Percentiles rank a stretch among this genome's conserved stretches.
Conservation (phyloP, 257 asterid species). For the Echites panduratus region DNA sequence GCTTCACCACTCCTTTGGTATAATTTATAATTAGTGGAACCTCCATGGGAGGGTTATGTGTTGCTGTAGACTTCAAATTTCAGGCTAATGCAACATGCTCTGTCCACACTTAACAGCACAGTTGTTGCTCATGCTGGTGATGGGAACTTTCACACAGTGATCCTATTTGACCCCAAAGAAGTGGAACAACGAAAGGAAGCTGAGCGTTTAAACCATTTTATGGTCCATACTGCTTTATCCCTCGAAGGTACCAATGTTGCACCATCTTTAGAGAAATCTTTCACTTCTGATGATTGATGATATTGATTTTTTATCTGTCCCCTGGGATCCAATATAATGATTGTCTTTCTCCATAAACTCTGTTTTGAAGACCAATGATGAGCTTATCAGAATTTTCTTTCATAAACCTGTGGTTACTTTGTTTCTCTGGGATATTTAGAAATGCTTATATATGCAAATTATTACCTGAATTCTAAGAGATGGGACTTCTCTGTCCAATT, state of each 20-base stretch:
- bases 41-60: background rate
- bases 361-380: background rate
- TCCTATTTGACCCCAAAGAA: slow-evolving; percentile 66
- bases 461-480: too few relatives aligned
- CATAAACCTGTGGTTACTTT: background rate
- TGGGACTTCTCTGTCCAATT: too few relatives aligned
- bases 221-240: slow-evolving; percentile 84
- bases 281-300: too few relatives aligned
- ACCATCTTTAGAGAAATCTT: too few relatives aligned
- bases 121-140: slow-evolving; percentile 99
- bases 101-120: slow-evolving; percentile 44
- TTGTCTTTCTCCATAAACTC: too few relatives aligned
- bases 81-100: background rate
- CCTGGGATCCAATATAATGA: too few relatives aligned
- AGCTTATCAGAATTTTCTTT: slow-evolving; percentile 1
- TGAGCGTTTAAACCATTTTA: slow-evolving; percentile 80
- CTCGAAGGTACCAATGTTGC: slow-evolving; percentile 77
- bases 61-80: background rate
- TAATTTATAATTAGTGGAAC: slow-evolving; percentile 3
- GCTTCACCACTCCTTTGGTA: slow-evolving; percentile 82
- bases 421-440: background rate
- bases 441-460: background rate
- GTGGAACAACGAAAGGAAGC: slow-evolving; percentile 75
- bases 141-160: slow-evolving; percentile 82
- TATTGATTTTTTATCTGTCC: too few relatives aligned